Evolutionary conservation across 2,329 filamentous ascomycete species (phyloP), one percentile per base, ranked within the genome.

Genomic region (Fusarium hainanense): DNA sequence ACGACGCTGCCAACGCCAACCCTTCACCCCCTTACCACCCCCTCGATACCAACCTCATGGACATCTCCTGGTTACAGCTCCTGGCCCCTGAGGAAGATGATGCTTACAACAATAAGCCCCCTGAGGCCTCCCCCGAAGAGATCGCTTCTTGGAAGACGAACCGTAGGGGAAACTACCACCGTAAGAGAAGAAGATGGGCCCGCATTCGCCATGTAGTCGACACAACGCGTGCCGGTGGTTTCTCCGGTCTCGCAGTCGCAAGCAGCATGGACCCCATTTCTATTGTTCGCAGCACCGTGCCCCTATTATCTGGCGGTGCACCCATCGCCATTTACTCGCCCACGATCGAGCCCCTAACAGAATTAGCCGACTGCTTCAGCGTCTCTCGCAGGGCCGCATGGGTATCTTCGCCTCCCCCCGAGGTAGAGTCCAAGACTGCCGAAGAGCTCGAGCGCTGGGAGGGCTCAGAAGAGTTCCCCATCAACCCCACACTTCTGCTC

Each of bases 31-130:
- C 87, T 16, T 84, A 89, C 25, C 96, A 98, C 77, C 95, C 96
- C 1, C 88, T 99, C 13, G 87, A 91, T 79, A 90, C 88, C 18
- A 91, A 96, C 77, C 88, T 99, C 54, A 91, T 95, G 74, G 89
- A 91, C 7, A 84, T 98, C 30, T 95, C 93, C 28, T 99, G 95
- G 94, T 87, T 99, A 4, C 95, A 98, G 80, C 88, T 99, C 7
- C 82, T 98, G 18, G 86, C 92, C 25, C 96, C 96, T 0, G 82
- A 88, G 37, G 83, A 89, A 30, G 96, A 98, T 78, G 85, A 87
- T 1, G 88, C 91, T 6, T 97, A 97, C 80, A 80, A 84, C 32
- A 85, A 87, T 27, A 87, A 90, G 55, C 91, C 93, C 0, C 84
- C 88, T 1, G 77, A 82, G 0, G 83, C 90, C 2, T 74, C 89